Base-by-base conservation (phyloP, 371 early-diverging fungal species). In the Mortierella sp. region DNA sequence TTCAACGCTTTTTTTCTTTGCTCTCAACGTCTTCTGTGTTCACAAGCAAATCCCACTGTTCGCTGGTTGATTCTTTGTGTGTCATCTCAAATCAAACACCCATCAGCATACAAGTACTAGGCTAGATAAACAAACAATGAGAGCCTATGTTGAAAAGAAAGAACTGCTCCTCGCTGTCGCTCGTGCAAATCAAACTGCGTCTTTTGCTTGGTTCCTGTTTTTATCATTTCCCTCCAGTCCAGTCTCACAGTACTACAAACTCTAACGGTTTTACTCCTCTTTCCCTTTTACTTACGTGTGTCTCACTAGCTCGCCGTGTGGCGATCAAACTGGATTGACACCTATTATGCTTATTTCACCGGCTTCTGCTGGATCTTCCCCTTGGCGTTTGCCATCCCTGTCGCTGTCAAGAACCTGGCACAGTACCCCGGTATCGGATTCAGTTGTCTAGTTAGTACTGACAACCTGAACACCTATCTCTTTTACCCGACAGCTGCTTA, bases 331-430 rank as follows among this genome's bases (percentile, higher is more conserved):
- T 68, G 68, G 68, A 68, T 68, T 46, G 68, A 80, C 47, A 56
- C 78, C 14, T 63, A 79, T 63, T 81, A 81, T 47, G 80, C 66
- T 1, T 60, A 76, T 64, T 80, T 78, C 56, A 64, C 76, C 2
- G 69, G 64, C 21, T 48, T 82, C 31, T 84, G 84, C 73, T 84
- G 82, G 82, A 64, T 72, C 31, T 50, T 80, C 23, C 81, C 84
- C 2, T 37, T 81, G 24, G 63, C 61, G 7, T 80, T 81, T 49
- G 81, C 82, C 0, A 61, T 80, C 54, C 71, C 79, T 23, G 70
- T 81, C n/a, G 72, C 79, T 6, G 64, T 72, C 46, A 49, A 63
- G 50, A 57, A 70, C 39, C 46, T 70, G 55, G 67, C 81, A 8
- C 78, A 82, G 64, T 80, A 76, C 43, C 76, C 76, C 4, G 72